phyloP scores from a whole-genome alignment of 352 stramenopile species.

The Lagenidium giganteum region DNA sequence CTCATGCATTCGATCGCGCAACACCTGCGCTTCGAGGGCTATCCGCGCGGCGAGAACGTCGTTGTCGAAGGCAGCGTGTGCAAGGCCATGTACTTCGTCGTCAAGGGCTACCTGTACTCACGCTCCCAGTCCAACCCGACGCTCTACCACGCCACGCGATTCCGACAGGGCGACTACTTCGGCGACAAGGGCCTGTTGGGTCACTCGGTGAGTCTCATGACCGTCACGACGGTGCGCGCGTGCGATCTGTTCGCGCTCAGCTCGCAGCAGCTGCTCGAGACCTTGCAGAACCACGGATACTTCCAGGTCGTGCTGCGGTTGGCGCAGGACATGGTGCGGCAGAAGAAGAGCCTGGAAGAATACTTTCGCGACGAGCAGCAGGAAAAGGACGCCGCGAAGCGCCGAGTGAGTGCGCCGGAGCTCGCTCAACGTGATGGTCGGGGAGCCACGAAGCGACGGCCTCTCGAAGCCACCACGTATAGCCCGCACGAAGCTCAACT shows the following conservation, averaged over 20 bases:
- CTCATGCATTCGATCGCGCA: conserved; percentile 39
- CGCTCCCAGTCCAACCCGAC: conserved; percentile 39
- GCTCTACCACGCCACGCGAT: conserved; percentile 42
- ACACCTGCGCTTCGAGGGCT: conserved; percentile 55
- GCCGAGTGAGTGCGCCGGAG: conserved; percentile 3
- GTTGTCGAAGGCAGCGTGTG: conserved; percentile 58
- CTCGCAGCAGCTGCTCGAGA: conserved; percentile 37
- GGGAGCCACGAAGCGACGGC: conserved; percentile 13
- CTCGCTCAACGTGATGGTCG: not conserved
- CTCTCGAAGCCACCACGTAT: not conserved
- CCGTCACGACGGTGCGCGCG: conserved; percentile 41
- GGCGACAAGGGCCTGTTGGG: conserved; percentile 44
- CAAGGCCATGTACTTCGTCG: conserved; percentile 66
- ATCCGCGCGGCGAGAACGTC: conserved; percentile 47
- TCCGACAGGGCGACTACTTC: conserved; percentile 49
- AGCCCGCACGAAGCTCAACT: conserved; percentile 7
- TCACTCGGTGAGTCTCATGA: conserved; percentile 47
- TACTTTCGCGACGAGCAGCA: conserved; percentile 26
- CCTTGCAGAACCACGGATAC: conserved; percentile 29
- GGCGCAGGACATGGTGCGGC: conserved; percentile 27
- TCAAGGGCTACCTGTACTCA: conserved; percentile 44
- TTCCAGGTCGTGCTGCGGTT: conserved; percentile 40
- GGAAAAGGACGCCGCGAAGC: too few relatives aligned
- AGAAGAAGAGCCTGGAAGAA: conserved; percentile 24
- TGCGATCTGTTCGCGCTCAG: conserved; percentile 58